Conservation (phyloP, 179 eudicot genomes). For the Drosera spatulata region DNA sequence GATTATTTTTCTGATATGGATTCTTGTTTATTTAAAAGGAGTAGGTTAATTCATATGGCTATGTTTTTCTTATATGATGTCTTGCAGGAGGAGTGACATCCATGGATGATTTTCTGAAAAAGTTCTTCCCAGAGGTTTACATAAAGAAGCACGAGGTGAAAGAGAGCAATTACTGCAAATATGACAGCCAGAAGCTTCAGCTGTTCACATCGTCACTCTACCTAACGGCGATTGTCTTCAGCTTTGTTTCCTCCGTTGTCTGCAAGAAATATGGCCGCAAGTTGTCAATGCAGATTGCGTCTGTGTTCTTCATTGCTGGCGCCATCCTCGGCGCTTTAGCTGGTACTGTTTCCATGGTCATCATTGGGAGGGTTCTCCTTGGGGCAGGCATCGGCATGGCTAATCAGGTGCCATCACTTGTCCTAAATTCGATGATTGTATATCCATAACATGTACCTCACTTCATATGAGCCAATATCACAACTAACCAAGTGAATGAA, state of each 20-base stretch:
- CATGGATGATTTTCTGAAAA: not conserved
- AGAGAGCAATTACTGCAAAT: constrained; percentile 1
- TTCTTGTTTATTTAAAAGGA: no score
- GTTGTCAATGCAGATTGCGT: not conserved
- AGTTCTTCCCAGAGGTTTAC: not conserved
- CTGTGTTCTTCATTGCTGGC: not conserved
- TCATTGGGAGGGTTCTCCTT: not conserved
- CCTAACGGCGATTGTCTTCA: not conserved
- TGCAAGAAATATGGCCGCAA: not conserved
- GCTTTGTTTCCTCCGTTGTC: not conserved
- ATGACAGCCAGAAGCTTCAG: not conserved
- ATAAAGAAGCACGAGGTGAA: not conserved
- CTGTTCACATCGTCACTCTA: not conserved
- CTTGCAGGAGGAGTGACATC: not conserved
- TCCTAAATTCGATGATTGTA: no score
- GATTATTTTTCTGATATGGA: no score
- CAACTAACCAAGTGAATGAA: no score
- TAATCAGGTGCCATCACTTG: not conserved
- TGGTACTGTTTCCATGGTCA: not conserved
- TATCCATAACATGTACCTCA: no score
- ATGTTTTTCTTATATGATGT: not conserved
- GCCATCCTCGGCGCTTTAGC: not conserved
- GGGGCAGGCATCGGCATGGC: not conserved
- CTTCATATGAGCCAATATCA: no score
- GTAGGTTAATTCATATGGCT: no score